Evolutionary conservation across 208 protist species (phyloP).

Genomic region (Strigomonas culicis): DNA sequence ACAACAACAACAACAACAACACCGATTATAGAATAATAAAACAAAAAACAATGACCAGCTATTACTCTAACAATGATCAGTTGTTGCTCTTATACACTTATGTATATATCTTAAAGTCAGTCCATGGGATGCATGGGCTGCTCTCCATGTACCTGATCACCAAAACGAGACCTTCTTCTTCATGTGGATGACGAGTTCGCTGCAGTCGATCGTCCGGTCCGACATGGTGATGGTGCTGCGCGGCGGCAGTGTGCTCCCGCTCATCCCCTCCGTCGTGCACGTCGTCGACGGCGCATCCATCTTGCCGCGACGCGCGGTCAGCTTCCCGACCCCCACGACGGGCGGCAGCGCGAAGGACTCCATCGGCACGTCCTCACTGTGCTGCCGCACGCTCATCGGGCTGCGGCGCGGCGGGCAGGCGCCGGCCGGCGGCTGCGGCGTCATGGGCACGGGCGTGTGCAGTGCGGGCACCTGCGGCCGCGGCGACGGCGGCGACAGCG

Average conservation of each 20-base stretch:
- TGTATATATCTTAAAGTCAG: background rate
- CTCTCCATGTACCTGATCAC: no score
- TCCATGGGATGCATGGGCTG: no score
- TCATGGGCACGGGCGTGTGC: no score
- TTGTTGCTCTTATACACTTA: background rate
- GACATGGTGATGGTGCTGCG: background rate
- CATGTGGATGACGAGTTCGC: background rate
- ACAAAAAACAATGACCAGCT: slow-evolving; percentile 3
- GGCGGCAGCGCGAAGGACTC: no score
- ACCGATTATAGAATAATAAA: slow-evolving; percentile 10
- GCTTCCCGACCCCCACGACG: no score
- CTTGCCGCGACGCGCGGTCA: no score
- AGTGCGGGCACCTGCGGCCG: no score
- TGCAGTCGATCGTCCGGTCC: background rate
- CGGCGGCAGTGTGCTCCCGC: background rate
- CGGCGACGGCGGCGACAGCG: no score
- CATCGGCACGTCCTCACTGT: no score
- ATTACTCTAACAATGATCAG: background rate
- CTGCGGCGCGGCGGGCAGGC: no score
- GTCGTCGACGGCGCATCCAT: background rate
- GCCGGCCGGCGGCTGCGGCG: no score
- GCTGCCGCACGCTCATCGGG: no score
- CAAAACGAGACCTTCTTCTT: background rate
- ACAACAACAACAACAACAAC: slow-evolving; percentile 1
- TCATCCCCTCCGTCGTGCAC: background rate